Conservation (phyloP, 192 early-diverging fungal genomes). For the Coemansia sp. region DNA sequence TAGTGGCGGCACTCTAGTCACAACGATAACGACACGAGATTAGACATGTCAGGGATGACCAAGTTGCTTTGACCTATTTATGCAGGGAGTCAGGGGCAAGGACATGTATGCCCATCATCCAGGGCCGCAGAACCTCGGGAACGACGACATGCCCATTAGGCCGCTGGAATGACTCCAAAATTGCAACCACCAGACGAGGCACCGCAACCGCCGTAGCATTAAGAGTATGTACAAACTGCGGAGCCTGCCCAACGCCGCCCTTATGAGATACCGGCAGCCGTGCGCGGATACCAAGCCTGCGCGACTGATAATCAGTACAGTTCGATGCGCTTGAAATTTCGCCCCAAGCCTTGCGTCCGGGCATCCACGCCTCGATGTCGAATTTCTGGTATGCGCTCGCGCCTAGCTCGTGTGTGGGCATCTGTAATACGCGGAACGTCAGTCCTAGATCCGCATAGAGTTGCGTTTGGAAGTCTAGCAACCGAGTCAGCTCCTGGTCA, state of each 20-base stretch:
- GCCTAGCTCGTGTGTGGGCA: conserved; percentile 93
- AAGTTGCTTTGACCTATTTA: neutral
- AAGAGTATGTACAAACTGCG: conserved; percentile 81
- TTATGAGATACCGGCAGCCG: conserved; percentile 13
- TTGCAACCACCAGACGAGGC: conserved; percentile 84
- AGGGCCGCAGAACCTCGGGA: conserved; percentile 73
- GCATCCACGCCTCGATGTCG: conserved; percentile 99
- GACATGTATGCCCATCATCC: conserved; percentile 62
- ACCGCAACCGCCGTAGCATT: conserved; percentile 94
- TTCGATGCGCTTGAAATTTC: conserved; percentile 89
- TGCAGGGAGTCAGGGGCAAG: conserved; percentile 17
- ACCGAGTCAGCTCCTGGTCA: conserved; percentile 70
- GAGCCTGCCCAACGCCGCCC: conserved; percentile 32
- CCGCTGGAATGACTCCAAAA: conserved; percentile 79
- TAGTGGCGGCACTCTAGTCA: neutral
- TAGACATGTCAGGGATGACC: conserved; percentile 3
- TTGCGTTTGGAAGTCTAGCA: conserved; percentile 72
- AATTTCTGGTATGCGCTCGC: conserved; percentile 89
- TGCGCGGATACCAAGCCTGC: conserved; percentile 76
- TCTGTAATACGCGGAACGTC: conserved; percentile 78
- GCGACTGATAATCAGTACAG: conserved; percentile 93
- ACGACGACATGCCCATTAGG: conserved; percentile 72
- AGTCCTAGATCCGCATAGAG: conserved; percentile 82
- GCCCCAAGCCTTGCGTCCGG: conserved; percentile 69
- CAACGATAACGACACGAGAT: neutral